These are phyloP conservation scores for Puccinia novopanici DNA, from an alignment of 1,284 basidiomycete genomes.

Conservation along the genomic window DNA sequence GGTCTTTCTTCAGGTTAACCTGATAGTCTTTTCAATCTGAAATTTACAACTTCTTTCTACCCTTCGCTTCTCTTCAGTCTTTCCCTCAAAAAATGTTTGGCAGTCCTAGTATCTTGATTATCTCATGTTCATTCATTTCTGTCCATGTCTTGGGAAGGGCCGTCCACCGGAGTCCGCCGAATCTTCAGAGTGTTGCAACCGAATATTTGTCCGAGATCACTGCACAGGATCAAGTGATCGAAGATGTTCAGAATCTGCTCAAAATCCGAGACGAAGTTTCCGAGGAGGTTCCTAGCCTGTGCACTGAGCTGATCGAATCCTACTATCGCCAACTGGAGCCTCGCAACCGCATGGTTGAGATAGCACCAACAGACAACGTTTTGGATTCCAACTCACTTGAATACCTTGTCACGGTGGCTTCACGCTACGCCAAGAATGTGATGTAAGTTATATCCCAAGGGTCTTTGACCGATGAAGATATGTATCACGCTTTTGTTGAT, in stretches of 20 bases:
- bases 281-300: neutral
- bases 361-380: conserved; percentile 8
- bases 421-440: conserved; percentile 28
- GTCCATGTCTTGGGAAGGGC: conserved; percentile 17
- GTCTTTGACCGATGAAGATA: neutral
- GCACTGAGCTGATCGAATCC: conserved; percentile 16
- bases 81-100: too few species aligned
- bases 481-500: neutral
- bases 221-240: conserved; percentile 3
- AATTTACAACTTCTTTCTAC: too few species aligned
- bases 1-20: too few species aligned
- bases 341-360: conserved; percentile 23
- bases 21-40: too few species aligned
- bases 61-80: too few species aligned
- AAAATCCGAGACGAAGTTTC: neutral
- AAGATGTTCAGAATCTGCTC: neutral
- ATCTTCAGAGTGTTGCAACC: neutral
- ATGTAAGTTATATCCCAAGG: neutral
- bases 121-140: neutral
- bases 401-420: conserved; percentile 20
- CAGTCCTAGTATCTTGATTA: too few species aligned
- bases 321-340: conserved; percentile 30
- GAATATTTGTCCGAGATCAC: neutral
- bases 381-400: conserved; percentile 19
- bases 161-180: neutral